Evolutionary conservation across 2,329 filamentous ascomycete species (phyloP), one percentile per base, ranked within the genome.

Genomic region (Venturia nashicola): DNA sequence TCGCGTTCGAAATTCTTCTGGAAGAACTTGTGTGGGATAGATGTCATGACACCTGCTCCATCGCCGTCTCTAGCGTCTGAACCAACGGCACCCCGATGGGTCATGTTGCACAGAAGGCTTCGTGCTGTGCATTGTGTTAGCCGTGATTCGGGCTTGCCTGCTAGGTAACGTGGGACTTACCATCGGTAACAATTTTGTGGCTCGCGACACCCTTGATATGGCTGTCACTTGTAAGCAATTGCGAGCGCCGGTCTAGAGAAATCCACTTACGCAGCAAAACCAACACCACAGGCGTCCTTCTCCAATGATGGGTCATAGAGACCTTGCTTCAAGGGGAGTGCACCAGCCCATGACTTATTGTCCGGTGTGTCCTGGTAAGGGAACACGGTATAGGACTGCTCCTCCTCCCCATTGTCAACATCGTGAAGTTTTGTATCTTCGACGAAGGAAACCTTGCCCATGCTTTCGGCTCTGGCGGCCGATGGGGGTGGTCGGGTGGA

Each of bases 261-360:
- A 64, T 46, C 40, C 64, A 82, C 86, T 80, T 82, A 95, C 91
- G 93, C 96, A 78, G 93, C 91, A 78, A 99, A 99, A 76, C 94
- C 94, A 73, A 99, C 94, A 89, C 94, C 94, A 75, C 94, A 99
- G 70, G 94, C 92, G 92, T 99, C 94, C 78, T 97, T 97, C 80
- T 97, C 94, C 68, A 95, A 86, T 76, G 87, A 86, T 67, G 94
- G 94, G 79, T 97, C 92, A 76, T 99, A 99, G 61, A 99, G 86
- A 83, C 93, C 94, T 86, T 97, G 93, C 86, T 96, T 96, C 84
- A 95, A 86, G 73, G 94, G 94, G 71, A 99, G 85, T 74, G 93
- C 89, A 73, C 92, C 90, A 71, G 93, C 94, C 94, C 94, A 95
- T 69, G 90, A 93, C 76, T 91, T 91, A 80, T 91, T 91, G 76